Evolutionary conservation across 768 basidiomycete genomes (phyloP).

Genomic region (Phanerodontia chrysosporium): DNA sequence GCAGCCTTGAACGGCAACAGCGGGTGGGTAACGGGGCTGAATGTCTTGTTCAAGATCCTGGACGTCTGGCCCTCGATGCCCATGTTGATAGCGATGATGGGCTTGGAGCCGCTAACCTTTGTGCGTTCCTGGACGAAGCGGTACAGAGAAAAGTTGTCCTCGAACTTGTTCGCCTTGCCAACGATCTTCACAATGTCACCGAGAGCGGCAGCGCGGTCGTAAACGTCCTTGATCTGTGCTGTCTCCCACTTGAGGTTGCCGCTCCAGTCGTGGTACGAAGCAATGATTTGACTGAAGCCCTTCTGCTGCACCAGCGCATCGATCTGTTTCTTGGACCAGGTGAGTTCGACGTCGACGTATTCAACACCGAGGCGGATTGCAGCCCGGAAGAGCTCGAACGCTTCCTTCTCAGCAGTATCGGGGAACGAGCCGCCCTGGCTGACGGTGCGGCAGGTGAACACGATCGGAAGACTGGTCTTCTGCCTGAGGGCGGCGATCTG

Average conservation of each 20-base stretch:
- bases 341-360: conserved; percentile 89
- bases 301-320: conserved; percentile 57
- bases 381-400: conserved; percentile 70
- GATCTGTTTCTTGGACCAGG: conserved; percentile 62
- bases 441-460: conserved; percentile 86
- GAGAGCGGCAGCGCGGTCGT: conserved; percentile 54
- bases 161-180: conserved; percentile 68
- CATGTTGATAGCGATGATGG: conserved; percentile 94
- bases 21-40: conserved; percentile 90
- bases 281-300: conserved; percentile 74
- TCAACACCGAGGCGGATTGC: conserved; percentile 84
- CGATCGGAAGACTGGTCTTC: conserved; percentile 75
- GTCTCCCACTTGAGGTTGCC: conserved; percentile 82
- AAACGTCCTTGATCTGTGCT: conserved; percentile 60
- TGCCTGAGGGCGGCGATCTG: conserved; percentile 81
- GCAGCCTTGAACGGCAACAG: conserved; percentile 83
- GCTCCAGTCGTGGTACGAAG: conserved; percentile 94
- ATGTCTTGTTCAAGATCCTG: conserved; percentile 76
- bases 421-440: conserved; percentile 93
- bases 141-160: conserved; percentile 78
- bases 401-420: conserved; percentile 65
- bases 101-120: conserved; percentile 53
- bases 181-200: conserved; percentile 95
- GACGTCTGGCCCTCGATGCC: conserved; percentile 86
- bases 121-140: conserved; percentile 57